Conservation (phyloP, 2,329 filamentous ascomycete species). For the Paracoccidioides brasiliensis region DNA sequence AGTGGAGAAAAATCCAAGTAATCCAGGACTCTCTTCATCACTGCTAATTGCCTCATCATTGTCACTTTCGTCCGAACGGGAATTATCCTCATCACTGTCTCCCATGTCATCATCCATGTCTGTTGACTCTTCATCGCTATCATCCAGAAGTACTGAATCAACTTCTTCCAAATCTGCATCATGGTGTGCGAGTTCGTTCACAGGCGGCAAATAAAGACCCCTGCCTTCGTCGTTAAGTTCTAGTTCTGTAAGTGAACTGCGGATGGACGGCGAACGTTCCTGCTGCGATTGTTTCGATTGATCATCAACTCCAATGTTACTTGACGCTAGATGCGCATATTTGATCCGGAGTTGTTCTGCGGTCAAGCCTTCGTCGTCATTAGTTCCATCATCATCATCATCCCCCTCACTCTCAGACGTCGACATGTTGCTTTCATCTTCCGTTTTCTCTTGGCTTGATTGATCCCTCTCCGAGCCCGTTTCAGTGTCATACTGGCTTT, state of each 20-base stretch:
- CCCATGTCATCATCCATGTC: slow-evolving; percentile 39
- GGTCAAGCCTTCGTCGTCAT: slow-evolving; percentile 35
- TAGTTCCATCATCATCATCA: slow-evolving; percentile 25
- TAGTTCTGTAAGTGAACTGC: background rate
- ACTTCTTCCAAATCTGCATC: slow-evolving; percentile 26
- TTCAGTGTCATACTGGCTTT: slow-evolving; percentile 50
- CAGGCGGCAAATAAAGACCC: background rate
- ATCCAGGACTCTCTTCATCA: slow-evolving; percentile 34
- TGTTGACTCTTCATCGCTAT: slow-evolving; percentile 31
- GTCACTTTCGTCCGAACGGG: slow-evolving; percentile 22
- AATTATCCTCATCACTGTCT: slow-evolving; percentile 27
- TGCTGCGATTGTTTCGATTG: background rate
- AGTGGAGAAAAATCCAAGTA: slow-evolving; percentile 37
- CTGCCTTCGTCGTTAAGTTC: background rate
- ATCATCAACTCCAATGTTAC: slow-evolving; percentile 9
- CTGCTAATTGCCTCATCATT: slow-evolving; percentile 37
- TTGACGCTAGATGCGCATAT: slow-evolving; percentile 30
- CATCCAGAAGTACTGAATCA: slow-evolving; percentile 33
- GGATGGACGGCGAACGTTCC: background rate
- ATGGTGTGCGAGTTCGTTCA: background rate
- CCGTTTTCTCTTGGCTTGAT: slow-evolving; percentile 49
- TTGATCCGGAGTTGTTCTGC: slow-evolving; percentile 36
- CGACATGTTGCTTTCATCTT: slow-evolving; percentile 40
- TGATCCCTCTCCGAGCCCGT: slow-evolving; percentile 53
- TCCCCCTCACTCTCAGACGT: slow-evolving; percentile 32